These are phyloP conservation scores for Xerophyta viscosa DNA, from an alignment of 106 monocot genomes.

Conservation along the genomic window DNA sequence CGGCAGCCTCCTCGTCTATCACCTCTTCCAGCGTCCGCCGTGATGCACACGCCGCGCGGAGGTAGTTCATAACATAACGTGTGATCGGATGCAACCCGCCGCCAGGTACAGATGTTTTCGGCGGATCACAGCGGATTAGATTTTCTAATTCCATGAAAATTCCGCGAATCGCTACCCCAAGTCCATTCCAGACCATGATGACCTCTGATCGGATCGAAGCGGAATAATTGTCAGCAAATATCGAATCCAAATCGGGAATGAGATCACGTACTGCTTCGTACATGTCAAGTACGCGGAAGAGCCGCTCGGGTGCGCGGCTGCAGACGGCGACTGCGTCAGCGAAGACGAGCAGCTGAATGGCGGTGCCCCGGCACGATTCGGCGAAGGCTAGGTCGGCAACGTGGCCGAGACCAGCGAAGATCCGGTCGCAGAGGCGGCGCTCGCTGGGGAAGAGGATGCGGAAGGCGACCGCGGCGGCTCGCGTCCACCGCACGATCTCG, in stretches of 20 bases:
- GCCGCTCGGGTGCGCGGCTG: constrained; percentile 45
- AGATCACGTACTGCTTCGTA: constrained; percentile 58
- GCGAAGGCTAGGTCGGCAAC: constrained; percentile 61
- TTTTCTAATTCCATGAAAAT: constrained; percentile 85
- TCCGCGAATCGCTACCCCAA: constrained; percentile 48
- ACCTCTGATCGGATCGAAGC: constrained; percentile 33
- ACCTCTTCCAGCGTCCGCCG: constrained; percentile 66
- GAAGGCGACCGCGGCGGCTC: constrained; percentile 35
- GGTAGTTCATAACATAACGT: constrained; percentile 89
- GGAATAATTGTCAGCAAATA: constrained; percentile 48
- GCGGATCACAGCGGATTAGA: constrained; percentile 60
- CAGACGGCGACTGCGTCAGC: constrained; percentile 41
- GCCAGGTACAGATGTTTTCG: constrained; percentile 37
- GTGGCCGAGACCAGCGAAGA: constrained; percentile 37
- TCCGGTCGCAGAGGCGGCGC: constrained; percentile 55
- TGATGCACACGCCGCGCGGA: constrained; percentile 71
- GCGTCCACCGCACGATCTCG: constrained; percentile 54
- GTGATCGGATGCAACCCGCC: constrained; percentile 86
- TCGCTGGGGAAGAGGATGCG: constrained; percentile 64
- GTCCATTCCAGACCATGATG: constrained; percentile 24
- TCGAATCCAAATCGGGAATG: constrained; percentile 38
- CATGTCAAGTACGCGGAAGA: constrained; percentile 67
- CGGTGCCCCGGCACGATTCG: constrained; percentile 39
- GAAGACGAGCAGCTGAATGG: constrained; percentile 50
- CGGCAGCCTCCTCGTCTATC: constrained; percentile 48